Base-by-base conservation (phyloP, 176 grass and related monocot genomes). In the Raddia guianensis region DNA sequence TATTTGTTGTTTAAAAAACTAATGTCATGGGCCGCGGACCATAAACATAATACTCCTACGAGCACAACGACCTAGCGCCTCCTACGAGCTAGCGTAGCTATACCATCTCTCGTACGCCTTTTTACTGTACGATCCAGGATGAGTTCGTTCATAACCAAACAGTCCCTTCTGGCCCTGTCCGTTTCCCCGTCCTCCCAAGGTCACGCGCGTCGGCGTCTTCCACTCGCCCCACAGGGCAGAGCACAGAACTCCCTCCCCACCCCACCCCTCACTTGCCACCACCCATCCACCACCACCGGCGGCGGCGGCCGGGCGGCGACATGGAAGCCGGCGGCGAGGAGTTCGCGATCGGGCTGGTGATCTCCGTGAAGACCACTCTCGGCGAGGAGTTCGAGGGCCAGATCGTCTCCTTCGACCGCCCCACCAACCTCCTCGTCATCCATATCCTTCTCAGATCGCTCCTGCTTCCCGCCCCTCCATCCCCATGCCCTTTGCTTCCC, bases 321-420 rank as follows among this genome's bases (percentile, higher is more conserved):
- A 89, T 89, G 87, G 87, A 89, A 86, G 80, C 34, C 16, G 73
- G 78, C 83, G 82, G 86, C 88, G 96, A 99, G 75, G 96, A 95
- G 68, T 91, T 99, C 12, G 88, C 96, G 9, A 85, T 95, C 6
- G 96, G 96, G 42, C 90, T 91, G 52, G 70, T 95, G 72, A 84
- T 99, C 73, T 93, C 92, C 35, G 74, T 89, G 18, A 84, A 86
- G 65, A 95, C 96, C 40, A 95, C 96, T 13, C 76, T 99, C 12
- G 92, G 89, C 20, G 92, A 95, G 3, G 92, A 95, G 40, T 84
- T 95, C 84, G 86, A 95, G 63, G 96, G 90, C 72, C 96, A 99
- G 88, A 93, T 98, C 92, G 85, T 98, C 49, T 85, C 86, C 79
- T 95, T 91, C 86, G 92, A 99, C 72, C 96, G 90, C 66, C 81